Conservation (phyloP, 345 rosid species). For the Citrus medica region DNA sequence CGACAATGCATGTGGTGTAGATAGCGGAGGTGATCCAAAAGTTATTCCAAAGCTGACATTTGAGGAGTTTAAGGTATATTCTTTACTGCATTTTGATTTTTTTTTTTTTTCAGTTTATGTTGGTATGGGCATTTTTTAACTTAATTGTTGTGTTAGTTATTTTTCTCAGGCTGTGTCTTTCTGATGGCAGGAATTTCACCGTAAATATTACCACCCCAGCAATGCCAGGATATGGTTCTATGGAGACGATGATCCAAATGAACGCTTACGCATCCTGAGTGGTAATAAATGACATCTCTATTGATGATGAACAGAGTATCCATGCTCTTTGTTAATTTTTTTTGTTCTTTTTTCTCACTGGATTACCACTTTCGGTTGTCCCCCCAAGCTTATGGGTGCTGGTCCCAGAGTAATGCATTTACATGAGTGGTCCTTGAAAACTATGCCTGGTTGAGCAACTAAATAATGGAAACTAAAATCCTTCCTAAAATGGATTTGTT, state of each 20-base stretch:
- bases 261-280: conserved; percentile 75
- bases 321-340: background rate
- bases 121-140: background rate
- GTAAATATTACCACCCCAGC: conserved; percentile 90
- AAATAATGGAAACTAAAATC: background rate
- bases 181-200: conserved; percentile 74
- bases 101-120: background rate
- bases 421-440: background rate
- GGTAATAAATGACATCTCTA: conserved; percentile 41
- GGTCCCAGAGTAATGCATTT: background rate
- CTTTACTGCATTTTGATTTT: background rate
- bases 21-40: conserved; percentile 97
- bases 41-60: conserved; percentile 82
- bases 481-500: background rate
- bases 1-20: conserved; percentile 90
- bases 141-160: background rate
- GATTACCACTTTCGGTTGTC: background rate
- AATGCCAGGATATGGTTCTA: conserved; percentile 97
- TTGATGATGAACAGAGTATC: conserved; percentile 5
- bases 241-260: conserved; percentile 87
- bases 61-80: conserved; percentile 77
- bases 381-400: background rate
- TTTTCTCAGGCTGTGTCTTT: background rate
- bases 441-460: background rate
- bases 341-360: background rate